phyloP scores from a whole-genome alignment of 345 rosid genomes.

The Dipteronia sinensis region DNA sequence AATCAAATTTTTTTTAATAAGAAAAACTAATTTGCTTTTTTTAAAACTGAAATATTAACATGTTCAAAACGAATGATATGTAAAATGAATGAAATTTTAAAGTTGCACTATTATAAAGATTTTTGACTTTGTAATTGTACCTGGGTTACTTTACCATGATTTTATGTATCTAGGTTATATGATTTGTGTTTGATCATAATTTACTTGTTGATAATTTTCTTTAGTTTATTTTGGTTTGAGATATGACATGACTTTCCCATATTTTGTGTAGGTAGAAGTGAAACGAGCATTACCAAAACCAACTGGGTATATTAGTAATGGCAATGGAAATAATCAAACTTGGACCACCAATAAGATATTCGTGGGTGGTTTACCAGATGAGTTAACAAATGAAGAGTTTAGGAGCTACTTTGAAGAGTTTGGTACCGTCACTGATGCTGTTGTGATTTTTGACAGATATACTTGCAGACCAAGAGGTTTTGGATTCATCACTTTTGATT shows the following conservation, averaged over 20 bases:
- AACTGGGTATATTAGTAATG: too few species aligned
- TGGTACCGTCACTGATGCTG: constrained; percentile 14
- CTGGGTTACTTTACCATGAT: too few species aligned
- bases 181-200: background rate
- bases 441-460: constrained; percentile 18
- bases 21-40: too few species aligned
- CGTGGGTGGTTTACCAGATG: constrained; percentile 24
- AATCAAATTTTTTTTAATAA: too few species aligned
- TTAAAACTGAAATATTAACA: too few species aligned
- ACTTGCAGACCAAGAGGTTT: constrained; percentile 20
- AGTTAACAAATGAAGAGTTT: constrained; percentile 19
- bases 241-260: too few species aligned
- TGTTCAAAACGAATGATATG: too few species aligned
- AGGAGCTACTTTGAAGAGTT: constrained; percentile 19
- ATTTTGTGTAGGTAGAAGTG: constrained; percentile 20
- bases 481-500: constrained; percentile 29
- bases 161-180: too few species aligned
- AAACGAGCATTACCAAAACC: background rate
- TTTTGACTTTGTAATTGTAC: too few species aligned
- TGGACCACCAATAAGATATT: constrained; percentile 19
- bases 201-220: background rate
- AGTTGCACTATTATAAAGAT: too few species aligned
- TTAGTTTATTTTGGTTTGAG: too few species aligned
- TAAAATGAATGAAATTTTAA: too few species aligned
- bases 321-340: background rate